Percentiles rank a stretch among this genome's conserved stretches.
These are phyloP conservation scores for Puya raimondii DNA, from an alignment of 176 grass and related monocot species.

Conservation along the genomic window DNA sequence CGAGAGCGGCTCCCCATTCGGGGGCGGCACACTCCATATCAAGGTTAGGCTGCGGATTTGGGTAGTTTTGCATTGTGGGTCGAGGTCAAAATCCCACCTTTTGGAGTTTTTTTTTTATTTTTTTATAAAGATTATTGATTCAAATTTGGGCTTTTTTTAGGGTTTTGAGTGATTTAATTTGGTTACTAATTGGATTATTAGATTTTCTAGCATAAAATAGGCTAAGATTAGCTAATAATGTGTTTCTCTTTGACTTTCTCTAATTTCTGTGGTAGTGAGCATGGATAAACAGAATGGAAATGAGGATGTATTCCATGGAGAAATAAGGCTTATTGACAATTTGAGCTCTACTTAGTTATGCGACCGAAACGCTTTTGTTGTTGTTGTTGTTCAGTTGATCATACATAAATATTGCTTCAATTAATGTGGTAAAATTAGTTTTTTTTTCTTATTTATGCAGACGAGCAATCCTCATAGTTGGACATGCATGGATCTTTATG, in stretches of 20 bases:
- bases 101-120: background rate
- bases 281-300: background rate
- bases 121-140: background rate
- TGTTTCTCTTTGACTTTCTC: too few relatives aligned
- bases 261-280: too few relatives aligned
- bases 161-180: background rate
- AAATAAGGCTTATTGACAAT: too few relatives aligned
- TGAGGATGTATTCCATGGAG: too few relatives aligned
- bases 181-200: background rate
- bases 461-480: conserved; percentile 75
- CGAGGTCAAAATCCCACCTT: background rate
- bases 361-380: too few relatives aligned
- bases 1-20: conserved; percentile 13
- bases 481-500: conserved; percentile 93
- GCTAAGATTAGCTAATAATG: too few relatives aligned
- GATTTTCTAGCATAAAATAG: too few relatives aligned
- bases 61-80: background rate
- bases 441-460: conserved; percentile 24
- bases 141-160: background rate
- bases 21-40: conserved; percentile 23
- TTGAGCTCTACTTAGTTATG: too few relatives aligned
- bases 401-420: conserved; percentile 2
- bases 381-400: background rate
- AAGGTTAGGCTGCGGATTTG: background rate
- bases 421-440: background rate